A percentile compares a stretch with the other conserved stretches of the same genome.
Evolutionary conservation across 2,329 filamentous ascomycete species (phyloP).

Genomic region (Trichoderma sp.): DNA sequence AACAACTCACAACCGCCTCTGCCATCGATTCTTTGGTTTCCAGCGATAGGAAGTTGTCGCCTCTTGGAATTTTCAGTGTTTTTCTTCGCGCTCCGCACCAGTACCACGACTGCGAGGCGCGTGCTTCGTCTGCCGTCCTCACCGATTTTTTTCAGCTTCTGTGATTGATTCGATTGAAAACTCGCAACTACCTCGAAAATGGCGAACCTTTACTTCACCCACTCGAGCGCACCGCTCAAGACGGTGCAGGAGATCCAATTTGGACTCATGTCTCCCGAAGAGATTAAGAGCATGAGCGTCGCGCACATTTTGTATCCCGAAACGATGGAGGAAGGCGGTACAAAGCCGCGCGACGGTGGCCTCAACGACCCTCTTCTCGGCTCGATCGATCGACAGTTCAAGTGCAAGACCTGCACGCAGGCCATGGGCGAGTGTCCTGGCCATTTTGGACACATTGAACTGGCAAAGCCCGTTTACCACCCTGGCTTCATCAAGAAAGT

Average conservation of each 20-base stretch:
- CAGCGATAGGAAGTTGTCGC: constrained; percentile 26
- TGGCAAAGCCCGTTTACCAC: constrained; percentile 94
- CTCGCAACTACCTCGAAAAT: constrained; percentile 54
- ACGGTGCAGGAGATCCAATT: constrained; percentile 99
- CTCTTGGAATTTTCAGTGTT: constrained; percentile 27
- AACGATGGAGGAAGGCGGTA: constrained; percentile 96
- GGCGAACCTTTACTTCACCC: constrained; percentile 87
- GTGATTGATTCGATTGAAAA: background rate
- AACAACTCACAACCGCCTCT: constrained; percentile 32
- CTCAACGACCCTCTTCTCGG: constrained; percentile 94
- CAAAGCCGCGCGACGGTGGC: constrained; percentile 84
- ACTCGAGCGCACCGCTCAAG: constrained; percentile 93
- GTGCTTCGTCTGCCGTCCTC: constrained; percentile 20
- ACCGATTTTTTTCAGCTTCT: constrained; percentile 22
- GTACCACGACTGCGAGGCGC: constrained; percentile 22
- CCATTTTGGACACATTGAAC: constrained; percentile 97
- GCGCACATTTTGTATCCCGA: constrained; percentile 96
- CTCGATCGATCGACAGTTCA: constrained; percentile 92
- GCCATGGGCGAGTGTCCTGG: constrained; percentile 94
- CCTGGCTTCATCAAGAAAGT: constrained; percentile 96
- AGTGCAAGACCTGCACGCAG: constrained; percentile 94
- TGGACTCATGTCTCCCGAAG: constrained; percentile 92
- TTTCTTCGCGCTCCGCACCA: constrained; percentile 14
- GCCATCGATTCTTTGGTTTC: constrained; percentile 33
- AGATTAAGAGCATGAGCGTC: constrained; percentile 99